Percentiles rank a stretch among this genome's conserved stretches.
Evolutionary conservation across 2,329 filamentous ascomycete species (phyloP).

Genomic region (Aspergillus fijiensis): DNA sequence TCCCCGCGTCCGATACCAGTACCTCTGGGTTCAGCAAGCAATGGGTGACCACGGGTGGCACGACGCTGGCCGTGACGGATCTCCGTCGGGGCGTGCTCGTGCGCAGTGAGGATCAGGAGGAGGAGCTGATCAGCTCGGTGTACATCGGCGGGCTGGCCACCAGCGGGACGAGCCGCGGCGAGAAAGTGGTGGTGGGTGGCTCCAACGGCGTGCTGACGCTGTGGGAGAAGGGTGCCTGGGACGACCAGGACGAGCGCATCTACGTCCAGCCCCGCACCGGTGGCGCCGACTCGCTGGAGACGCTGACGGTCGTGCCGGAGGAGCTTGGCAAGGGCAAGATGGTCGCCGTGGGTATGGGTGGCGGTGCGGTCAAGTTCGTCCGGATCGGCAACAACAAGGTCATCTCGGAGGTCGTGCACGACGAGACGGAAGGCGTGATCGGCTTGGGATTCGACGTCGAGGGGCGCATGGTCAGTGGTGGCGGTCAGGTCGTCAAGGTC

Average conservation of each 20-base stretch:
- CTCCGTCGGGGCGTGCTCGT: conserved; percentile 81
- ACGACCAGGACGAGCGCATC: conserved; percentile 89
- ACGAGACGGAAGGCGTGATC: conserved; percentile 83
- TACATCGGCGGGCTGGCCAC: conserved; percentile 76
- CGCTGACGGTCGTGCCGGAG: conserved; percentile 70
- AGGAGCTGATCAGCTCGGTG: conserved; percentile 79
- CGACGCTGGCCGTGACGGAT: conserved; percentile 87
- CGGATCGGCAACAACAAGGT: conserved; percentile 73
- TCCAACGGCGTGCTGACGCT: conserved; percentile 80
- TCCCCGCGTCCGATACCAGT: conserved; percentile 75
- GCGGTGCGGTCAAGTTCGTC: conserved; percentile 76
- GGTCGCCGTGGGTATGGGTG: conserved; percentile 76
- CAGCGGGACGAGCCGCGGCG: conserved; percentile 64
- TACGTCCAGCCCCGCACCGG: conserved; percentile 64
- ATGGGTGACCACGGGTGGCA: conserved; percentile 90
- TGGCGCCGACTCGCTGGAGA: conserved; percentile 77
- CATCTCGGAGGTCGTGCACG: conserved; percentile 67
- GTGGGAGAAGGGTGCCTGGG: conserved; percentile 94
- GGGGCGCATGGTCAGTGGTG: conserved; percentile 84
- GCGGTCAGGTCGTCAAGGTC: conserved; percentile 81
- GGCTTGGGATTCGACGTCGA: conserved; percentile 80
- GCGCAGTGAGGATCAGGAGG: conserved; percentile 90
- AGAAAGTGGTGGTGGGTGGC: conserved; percentile 74
- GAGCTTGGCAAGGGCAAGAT: conserved; percentile 63
- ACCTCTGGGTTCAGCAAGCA: conserved; percentile 91